Conservation (phyloP, 352 stramenopile genomes). For the Pythium aquatile region DNA sequence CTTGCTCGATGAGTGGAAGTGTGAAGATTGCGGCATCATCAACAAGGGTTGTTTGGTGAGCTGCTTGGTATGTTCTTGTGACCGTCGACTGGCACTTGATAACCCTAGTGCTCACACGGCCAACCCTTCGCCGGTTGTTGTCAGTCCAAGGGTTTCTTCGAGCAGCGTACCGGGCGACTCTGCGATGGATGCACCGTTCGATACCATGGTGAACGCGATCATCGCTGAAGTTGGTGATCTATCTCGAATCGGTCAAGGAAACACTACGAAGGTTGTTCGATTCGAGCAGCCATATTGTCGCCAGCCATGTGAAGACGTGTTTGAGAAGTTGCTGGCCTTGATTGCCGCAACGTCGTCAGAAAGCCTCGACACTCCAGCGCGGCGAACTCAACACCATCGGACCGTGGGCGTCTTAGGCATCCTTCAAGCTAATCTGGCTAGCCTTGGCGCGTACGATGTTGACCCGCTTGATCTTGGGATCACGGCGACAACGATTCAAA, state of each 20-base stretch:
- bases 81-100: neutral
- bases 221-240: conserved; percentile 27
- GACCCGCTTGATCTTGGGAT: conserved; percentile 40
- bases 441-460: conserved; percentile 58
- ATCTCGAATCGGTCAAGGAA: conserved; percentile 13
- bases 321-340: conserved; percentile 50
- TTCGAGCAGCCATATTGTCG: conserved; percentile 83
- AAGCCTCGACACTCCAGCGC: neutral
- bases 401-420: conserved; percentile 35
- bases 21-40: conserved; percentile 54
- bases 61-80: conserved; percentile 48
- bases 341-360: conserved; percentile 17
- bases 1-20: conserved; percentile 71
- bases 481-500: conserved; percentile 28
- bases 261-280: conserved; percentile 10
- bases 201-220: conserved; percentile 24
- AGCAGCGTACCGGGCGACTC: neutral
- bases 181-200: neutral
- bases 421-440: conserved; percentile 65
- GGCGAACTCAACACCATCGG: neutral
- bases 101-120: neutral
- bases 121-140: neutral
- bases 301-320: conserved; percentile 56
- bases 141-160: neutral
- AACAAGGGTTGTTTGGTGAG: conserved; percentile 59